A percentile compares a stretch with the other conserved stretches of the same genome.
phyloP scores from a whole-genome alignment of 2,329 filamentous ascomycete genomes.

The Juglanconis juglandina region DNA sequence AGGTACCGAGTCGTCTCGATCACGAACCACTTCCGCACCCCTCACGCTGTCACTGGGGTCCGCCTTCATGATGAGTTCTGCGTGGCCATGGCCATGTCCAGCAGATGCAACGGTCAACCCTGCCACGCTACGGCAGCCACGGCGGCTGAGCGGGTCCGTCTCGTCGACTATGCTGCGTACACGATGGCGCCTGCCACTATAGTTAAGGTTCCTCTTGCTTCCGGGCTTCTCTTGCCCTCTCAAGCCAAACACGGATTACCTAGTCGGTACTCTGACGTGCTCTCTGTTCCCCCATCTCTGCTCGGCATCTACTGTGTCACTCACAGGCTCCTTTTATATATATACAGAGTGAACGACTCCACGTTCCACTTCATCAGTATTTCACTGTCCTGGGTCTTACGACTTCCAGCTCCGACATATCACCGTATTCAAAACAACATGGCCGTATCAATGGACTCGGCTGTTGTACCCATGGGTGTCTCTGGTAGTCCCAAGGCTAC shows the following conservation, averaged over 20 bases:
- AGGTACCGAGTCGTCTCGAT: not conserved
- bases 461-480: conserved; percentile 8
- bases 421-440: conserved; percentile 3
- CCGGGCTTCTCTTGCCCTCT: not conserved
- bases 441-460: conserved; percentile 19
- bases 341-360: conserved; percentile 3
- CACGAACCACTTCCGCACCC: not conserved
- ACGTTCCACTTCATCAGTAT: not conserved
- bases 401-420: not conserved
- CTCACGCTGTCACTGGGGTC: not conserved
- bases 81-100: too few relatives aligned
- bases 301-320: conserved; percentile 12
- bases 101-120: not conserved
- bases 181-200: not conserved
- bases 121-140: not conserved
- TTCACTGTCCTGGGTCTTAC: not conserved
- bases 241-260: conserved; percentile 2
- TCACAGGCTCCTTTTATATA: conserved; percentile 1
- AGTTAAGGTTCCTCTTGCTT: not conserved
- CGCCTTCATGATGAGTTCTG: not conserved
- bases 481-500: conserved; percentile 20
- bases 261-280: conserved; percentile 9
- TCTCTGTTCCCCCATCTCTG: conserved; percentile 3
- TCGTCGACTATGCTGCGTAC: not conserved
- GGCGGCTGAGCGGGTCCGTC: not conserved